These are phyloP conservation scores for Septoria petroselini DNA, from an alignment of 2,329 filamentous ascomycete species.

Conservation along the genomic window DNA sequence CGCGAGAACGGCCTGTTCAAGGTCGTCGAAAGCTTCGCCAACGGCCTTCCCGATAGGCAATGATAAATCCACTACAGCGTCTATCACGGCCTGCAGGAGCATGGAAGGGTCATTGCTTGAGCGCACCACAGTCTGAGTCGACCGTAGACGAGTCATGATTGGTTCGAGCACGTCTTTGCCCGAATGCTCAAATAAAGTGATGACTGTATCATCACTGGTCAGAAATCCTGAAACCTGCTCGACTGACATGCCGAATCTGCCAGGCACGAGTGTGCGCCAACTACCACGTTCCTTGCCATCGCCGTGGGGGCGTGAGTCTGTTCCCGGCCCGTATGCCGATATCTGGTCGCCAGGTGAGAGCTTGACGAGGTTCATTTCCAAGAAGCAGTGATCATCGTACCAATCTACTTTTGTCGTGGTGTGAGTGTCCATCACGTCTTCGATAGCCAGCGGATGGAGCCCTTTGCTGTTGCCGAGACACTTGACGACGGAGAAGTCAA, in stretches of 20 bases:
- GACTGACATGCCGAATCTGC: constrained; percentile 55
- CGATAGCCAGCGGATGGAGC: constrained; percentile 78
- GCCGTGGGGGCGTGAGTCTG: constrained; percentile 11
- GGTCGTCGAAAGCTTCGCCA: constrained; percentile 77
- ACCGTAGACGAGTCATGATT: constrained; percentile 71
- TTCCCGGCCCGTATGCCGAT: constrained; percentile 4
- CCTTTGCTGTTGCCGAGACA: constrained; percentile 71
- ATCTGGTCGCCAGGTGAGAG: constrained; percentile 65
- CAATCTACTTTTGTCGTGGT: constrained; percentile 89
- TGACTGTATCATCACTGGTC: constrained; percentile 80
- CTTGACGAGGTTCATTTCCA: constrained; percentile 57
- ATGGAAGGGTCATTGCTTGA: constrained; percentile 85
- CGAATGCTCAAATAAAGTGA: constrained; percentile 88
- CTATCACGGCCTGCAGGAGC: constrained; percentile 82
- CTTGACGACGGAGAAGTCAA: constrained; percentile 88
- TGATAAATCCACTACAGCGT: constrained; percentile 85
- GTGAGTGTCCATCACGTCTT: constrained; percentile 78
- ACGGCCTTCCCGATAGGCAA: constrained; percentile 83
- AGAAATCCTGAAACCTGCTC: constrained; percentile 91
- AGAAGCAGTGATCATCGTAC: constrained; percentile 58
- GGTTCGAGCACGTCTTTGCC: constrained; percentile 79
- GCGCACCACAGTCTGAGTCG: constrained; percentile 75
- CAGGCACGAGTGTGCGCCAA: constrained; percentile 22
- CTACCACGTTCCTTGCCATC: constrained; percentile 12
- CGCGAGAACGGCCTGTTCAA: constrained; percentile 82